Percentiles rank a stretch among this genome's conserved stretches.
Evolutionary conservation across 805 yeast genomes (phyloP).

Genomic region (Hanseniaspora jakobsenii): DNA sequence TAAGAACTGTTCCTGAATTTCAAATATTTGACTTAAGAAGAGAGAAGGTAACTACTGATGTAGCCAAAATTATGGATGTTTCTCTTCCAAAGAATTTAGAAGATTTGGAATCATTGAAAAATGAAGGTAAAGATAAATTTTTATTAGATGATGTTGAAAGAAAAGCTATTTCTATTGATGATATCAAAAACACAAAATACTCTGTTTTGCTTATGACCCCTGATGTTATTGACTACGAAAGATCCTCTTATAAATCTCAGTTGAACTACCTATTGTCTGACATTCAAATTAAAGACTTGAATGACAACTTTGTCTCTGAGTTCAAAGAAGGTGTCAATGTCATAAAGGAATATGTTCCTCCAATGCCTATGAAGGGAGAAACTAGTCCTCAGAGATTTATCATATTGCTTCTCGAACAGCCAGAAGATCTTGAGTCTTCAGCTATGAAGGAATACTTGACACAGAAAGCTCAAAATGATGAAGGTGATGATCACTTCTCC

Average conservation of each 20-base stretch:
- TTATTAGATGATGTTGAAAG: conserved; percentile 25
- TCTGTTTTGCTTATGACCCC: conserved; percentile 80
- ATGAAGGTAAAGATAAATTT: not conserved
- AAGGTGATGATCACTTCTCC: conserved; percentile 45
- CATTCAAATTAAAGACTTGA: conserved; percentile 42
- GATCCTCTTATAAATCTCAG: conserved; percentile 57
- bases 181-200: conserved; percentile 39
- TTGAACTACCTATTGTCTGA: conserved; percentile 70
- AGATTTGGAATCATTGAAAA: not conserved
- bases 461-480: conserved; percentile 16
- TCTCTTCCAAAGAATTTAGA: conserved; percentile 5
- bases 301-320: conserved; percentile 41
- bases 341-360: conserved; percentile 6
- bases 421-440: conserved; percentile 8
- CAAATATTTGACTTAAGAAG: conserved; percentile 14
- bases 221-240: conserved; percentile 67
- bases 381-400: conserved; percentile 56
- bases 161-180: not conserved
- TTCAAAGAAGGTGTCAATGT: conserved; percentile 28
- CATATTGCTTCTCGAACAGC: conserved; percentile 83
- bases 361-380: conserved; percentile 26
- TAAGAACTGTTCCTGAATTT: conserved; percentile 10
- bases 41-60: not conserved
- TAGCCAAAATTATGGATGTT: conserved; percentile 3
- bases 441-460: conserved; percentile 15